These are phyloP conservation scores for Cryptococcus sp. DNA, from an alignment of 1,284 basidiomycete genomes.

Conservation along the genomic window DNA sequence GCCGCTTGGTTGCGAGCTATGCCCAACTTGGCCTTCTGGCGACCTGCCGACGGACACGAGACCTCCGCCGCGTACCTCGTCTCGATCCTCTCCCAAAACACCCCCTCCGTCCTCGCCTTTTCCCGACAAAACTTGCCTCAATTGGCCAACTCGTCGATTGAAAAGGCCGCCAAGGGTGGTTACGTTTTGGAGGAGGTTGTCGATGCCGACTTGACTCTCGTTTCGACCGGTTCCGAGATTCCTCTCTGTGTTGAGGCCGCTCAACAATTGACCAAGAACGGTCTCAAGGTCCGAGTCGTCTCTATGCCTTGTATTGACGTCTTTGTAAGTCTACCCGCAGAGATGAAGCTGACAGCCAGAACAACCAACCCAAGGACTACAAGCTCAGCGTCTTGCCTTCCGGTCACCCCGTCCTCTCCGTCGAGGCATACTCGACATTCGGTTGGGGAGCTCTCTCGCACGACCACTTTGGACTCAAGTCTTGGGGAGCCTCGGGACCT, in stretches of 20 bases:
- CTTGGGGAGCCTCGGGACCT: slow-evolving; percentile 84
- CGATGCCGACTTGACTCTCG: slow-evolving; percentile 71
- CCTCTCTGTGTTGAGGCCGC: slow-evolving; percentile 79
- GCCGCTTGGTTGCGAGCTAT: slow-evolving; percentile 78
- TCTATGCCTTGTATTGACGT: slow-evolving; percentile 84
- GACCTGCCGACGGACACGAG: slow-evolving; percentile 90
- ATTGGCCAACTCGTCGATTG: slow-evolving; percentile 79
- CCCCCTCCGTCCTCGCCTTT: slow-evolving; percentile 59
- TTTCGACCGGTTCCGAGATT: slow-evolving; percentile 77
- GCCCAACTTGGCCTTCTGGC: slow-evolving; percentile 87
- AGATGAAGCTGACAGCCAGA: slow-evolving; percentile 31
- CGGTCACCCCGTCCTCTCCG: slow-evolving; percentile 80
- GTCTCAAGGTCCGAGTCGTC: slow-evolving; percentile 75
- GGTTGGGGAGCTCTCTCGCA: slow-evolving; percentile 85
- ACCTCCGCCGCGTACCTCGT: slow-evolving; percentile 83
- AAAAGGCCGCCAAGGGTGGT: slow-evolving; percentile 76
- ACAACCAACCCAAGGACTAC: slow-evolving; percentile 75
- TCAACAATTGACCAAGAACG: slow-evolving; percentile 64
- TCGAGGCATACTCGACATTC: slow-evolving; percentile 72
- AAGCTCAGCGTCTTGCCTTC: slow-evolving; percentile 75
- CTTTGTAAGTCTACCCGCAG: slow-evolving; percentile 50
- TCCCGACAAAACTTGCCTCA: slow-evolving; percentile 63
- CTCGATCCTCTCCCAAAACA: slow-evolving; percentile 65
- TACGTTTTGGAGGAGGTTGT: slow-evolving; percentile 80
- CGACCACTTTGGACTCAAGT: slow-evolving; percentile 73